A percentile compares a stretch with the other conserved stretches of the same genome.
Evolutionary conservation across 75 land plant species (phyloP).

Genomic region (Pinus tabuliformis): DNA sequence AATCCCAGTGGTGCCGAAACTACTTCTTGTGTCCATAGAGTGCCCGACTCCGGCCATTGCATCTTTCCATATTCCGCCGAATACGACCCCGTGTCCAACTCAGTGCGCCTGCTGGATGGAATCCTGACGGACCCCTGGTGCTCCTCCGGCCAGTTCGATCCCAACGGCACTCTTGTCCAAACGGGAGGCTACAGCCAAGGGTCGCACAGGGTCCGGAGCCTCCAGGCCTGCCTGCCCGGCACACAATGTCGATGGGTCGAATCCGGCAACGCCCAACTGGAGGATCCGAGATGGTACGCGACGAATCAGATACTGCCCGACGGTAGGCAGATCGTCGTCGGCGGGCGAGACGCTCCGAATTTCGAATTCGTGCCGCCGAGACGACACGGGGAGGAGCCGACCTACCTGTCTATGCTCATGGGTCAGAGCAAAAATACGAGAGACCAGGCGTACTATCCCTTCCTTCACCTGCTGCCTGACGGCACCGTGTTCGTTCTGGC

Average conservation of each 20-base stretch:
- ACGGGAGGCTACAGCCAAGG: background rate
- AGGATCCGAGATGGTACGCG: slow-evolving; percentile 20
- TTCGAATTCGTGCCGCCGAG: slow-evolving; percentile 20
- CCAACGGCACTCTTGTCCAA: background rate
- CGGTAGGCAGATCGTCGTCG: slow-evolving; percentile 30
- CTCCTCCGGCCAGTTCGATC: background rate
- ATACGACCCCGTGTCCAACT: background rate
- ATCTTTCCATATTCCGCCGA: background rate
- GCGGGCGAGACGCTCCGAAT: slow-evolving; percentile 14
- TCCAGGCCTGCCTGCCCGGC: background rate
- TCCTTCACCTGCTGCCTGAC: slow-evolving; percentile 34
- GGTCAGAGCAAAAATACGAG: background rate
- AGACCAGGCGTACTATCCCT: slow-evolving; percentile 23
- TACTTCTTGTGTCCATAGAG: slow-evolving; percentile 9
- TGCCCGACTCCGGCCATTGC: slow-evolving; percentile 15
- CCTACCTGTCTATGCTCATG: background rate
- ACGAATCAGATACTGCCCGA: slow-evolving; percentile 44
- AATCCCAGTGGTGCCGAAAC: slow-evolving; percentile 18
- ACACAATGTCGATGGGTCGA: slow-evolving; percentile 27
- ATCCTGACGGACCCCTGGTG: slow-evolving; percentile 1
- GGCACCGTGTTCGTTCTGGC: slow-evolving; percentile 28
- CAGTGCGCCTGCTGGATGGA: background rate
- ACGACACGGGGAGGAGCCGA: background rate
- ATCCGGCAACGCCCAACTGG: background rate
- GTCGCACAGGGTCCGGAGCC: background rate